A percentile compares a stretch with the other conserved stretches of the same genome.
Conservation (phyloP, 768 basidiomycete genomes). For the Rhodotorula toruloides region DNA sequence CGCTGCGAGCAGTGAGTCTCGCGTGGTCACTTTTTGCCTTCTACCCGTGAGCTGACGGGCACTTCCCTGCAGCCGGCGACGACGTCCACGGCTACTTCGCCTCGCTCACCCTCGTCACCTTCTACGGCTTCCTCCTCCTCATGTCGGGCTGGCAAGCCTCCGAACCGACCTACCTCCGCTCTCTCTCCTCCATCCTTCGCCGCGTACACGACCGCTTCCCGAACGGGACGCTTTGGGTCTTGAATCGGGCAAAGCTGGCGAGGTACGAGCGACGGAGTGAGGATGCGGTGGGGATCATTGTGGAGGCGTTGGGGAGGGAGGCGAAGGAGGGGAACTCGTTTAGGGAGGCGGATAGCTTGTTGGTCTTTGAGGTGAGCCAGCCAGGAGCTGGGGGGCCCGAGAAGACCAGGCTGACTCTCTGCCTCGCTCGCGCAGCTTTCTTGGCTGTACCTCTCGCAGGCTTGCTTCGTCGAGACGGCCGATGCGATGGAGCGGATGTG, state of each 20-base stretch:
- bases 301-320: constrained; percentile 6
- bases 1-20: not conserved
- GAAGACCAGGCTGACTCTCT: not conserved
- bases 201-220: constrained; percentile 23
- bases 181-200: constrained; percentile 1
- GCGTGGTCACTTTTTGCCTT: not conserved
- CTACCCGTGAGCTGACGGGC: not conserved
- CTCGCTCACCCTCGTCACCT: constrained; percentile 14
- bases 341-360: constrained; percentile 34
- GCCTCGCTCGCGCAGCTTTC: constrained; percentile 13
- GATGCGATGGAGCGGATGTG: constrained; percentile 26
- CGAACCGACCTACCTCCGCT: constrained; percentile 12
- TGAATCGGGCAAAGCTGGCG: constrained; percentile 34
- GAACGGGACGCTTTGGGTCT: constrained; percentile 27
- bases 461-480: constrained; percentile 19
- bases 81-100: constrained; percentile 36
- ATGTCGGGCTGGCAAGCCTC: constrained; percentile 35
- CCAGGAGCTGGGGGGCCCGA: no score
- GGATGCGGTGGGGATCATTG: constrained; percentile 21
- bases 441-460: constrained; percentile 33
- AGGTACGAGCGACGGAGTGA: constrained; percentile 12
- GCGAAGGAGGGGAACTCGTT: constrained; percentile 11
- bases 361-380: constrained; percentile 37
- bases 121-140: constrained; percentile 32
- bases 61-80: not conserved